Evolutionary conservation across 768 basidiomycete species (phyloP), one percentile per base, ranked within the genome.

Genomic region (Rhodotorula babjevae): DNA sequence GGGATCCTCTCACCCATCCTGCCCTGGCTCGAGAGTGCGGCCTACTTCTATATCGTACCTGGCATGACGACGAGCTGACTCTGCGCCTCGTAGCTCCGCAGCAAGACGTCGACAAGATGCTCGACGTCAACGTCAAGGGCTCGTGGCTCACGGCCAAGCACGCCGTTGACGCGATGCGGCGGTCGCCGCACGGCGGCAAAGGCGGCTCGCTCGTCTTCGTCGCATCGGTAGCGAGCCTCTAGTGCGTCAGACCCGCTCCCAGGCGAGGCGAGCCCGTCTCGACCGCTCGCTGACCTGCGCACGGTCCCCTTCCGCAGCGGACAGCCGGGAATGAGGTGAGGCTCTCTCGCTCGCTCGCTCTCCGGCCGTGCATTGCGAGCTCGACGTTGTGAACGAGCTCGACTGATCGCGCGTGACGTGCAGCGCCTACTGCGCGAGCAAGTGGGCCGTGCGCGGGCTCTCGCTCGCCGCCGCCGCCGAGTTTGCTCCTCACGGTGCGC

Each of bases 361-460:
- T n/a, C n/a, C n/a, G n/a, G n/a, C n/a, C n/a, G n/a, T n/a, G n/a
- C n/a, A n/a, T n/a, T n/a, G n/a, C n/a, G n/a, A n/a, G n/a, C n/a
- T n/a, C n/a, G n/a, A n/a, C n/a, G n/a, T n/a, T n/a, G n/a, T n/a
- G n/a, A n/a, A n/a, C n/a, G n/a, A n/a, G n/a, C n/a, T n/a, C n/a
- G n/a, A n/a, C n/a, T 58, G 36, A 33, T 25, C 25, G 7, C 2
- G 0, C 40, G 31, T 18, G 52, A 53, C n/a, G 2, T 2, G 0
- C 42, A 61, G 59, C 19, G 60, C 52, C 31, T 69, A 69, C 52
- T 55, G 27, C 46, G 68, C 61, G 5, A 55, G 52, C 0, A 69
- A 69, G 21, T 69, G 68, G 68, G 68, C 68, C 8, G 53, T 57
- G 10, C 40, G 68, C 7, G 68, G 68, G 3, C 60, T 69, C 8